Evolutionary conservation across 208 protist species (phyloP).

Genomic region (Angomonas deanei): DNA sequence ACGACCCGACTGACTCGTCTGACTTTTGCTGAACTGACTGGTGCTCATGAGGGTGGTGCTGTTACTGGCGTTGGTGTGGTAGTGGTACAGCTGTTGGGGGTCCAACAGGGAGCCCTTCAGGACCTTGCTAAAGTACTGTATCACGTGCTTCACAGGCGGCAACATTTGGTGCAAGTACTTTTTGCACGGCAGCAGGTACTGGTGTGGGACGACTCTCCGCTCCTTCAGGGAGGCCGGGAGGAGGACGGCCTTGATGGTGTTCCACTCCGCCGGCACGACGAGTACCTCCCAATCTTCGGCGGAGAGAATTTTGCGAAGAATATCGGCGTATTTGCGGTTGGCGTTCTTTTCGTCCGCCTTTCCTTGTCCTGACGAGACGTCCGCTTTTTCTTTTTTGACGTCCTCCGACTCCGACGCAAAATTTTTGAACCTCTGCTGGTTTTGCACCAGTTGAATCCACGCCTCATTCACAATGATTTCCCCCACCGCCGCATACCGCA

Average conservation of each 20-base stretch:
- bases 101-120: slow-evolving; percentile 36
- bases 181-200: slow-evolving; percentile 15
- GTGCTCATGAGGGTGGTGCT: not conserved
- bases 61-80: not conserved
- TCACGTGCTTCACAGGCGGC: not conserved
- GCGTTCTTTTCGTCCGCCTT: not conserved
- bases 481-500: slow-evolving; percentile 49
- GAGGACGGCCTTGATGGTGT: slow-evolving; percentile 44
- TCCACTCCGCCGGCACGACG: slow-evolving; percentile 21
- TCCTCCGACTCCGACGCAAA: not conserved
- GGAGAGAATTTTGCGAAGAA: not conserved
- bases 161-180: not conserved
- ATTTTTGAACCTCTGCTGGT: not conserved
- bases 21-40: not conserved
- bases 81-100: not conserved
- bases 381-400: not conserved
- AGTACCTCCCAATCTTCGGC: slow-evolving; percentile 36
- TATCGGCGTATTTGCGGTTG: not conserved
- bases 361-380: not conserved
- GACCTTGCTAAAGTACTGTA: slow-evolving; percentile 21
- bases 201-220: slow-evolving; percentile 49
- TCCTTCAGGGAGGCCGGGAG: slow-evolving; percentile 49
- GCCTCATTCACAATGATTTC: slow-evolving; percentile 74
- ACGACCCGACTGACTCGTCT: not conserved
- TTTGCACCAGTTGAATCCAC: not conserved